These are phyloP conservation scores for Dichotomocladium elegans DNA, from an alignment of 371 early-diverging fungal species.

Conservation along the genomic window DNA sequence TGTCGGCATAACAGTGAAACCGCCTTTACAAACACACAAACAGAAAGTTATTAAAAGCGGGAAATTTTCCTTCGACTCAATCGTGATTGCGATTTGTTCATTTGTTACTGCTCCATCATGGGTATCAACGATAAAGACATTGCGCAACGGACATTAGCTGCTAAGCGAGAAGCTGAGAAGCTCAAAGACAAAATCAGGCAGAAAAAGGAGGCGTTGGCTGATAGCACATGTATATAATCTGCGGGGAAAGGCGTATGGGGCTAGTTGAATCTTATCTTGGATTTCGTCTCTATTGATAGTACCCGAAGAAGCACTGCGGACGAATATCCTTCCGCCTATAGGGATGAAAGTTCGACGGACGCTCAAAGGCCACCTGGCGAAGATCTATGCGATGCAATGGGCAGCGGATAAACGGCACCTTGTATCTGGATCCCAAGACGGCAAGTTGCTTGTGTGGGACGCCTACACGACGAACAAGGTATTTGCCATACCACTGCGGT, in stretches of 20 bases:
- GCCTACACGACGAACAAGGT: constrained; percentile 97
- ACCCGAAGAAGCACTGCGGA: constrained; percentile 42
- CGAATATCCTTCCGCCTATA: constrained; percentile 82
- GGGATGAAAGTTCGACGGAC: constrained; percentile 93
- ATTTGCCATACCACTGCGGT: constrained; percentile 94
- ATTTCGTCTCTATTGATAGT: constrained; percentile 8
- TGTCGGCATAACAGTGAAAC: background rate
- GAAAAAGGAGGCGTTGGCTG: constrained; percentile 85
- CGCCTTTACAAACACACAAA: background rate
- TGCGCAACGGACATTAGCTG: constrained; percentile 84
- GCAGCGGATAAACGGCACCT: constrained; percentile 90
- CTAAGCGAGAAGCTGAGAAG: constrained; percentile 93
- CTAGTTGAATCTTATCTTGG: background rate
- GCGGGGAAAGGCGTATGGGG: background rate
- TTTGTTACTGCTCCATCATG: constrained; percentile 1
- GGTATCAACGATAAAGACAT: constrained; percentile 58
- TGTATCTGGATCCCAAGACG: constrained; percentile 98
- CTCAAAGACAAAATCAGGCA: constrained; percentile 94
- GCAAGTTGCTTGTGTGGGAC: constrained; percentile 98
- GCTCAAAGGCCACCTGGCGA: constrained; percentile 96
- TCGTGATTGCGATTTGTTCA: background rate
- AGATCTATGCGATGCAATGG: constrained; percentile 99
- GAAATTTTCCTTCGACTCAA: background rate
- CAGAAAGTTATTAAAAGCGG: background rate
- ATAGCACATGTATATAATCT: constrained; percentile 74